Percentiles rank a stretch among this genome's conserved stretches.
Conservation (phyloP, 306 rosid species). For the Senna tora region DNA sequence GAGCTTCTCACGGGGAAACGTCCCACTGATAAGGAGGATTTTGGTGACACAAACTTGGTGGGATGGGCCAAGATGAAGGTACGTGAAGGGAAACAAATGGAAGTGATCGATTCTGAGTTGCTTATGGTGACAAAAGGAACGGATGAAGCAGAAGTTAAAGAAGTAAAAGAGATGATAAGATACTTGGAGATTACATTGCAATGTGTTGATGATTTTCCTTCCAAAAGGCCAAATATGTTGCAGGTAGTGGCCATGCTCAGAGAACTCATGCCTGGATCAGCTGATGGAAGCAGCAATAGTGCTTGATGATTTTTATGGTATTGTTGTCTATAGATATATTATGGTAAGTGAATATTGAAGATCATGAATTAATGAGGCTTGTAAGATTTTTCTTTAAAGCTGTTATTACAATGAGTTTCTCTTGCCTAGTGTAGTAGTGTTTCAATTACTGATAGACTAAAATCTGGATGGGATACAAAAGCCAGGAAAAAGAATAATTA, state of each 20-base stretch:
- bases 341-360: conserved; percentile 44
- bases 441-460: neutral
- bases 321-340: conserved; percentile 37
- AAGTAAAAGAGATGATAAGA: conserved; percentile 87
- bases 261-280: conserved; percentile 79
- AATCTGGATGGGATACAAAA: no score
- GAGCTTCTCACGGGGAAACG: conserved; percentile 86
- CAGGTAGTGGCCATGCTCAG: conserved; percentile 88
- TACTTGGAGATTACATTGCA: conserved; percentile 72
- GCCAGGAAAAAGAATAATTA: no score
- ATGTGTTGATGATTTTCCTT: conserved; percentile 88
- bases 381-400: conserved; percentile 52
- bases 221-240: conserved; percentile 93
- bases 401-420: conserved; percentile 41
- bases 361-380: conserved; percentile 48
- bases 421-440: conserved; percentile 48
- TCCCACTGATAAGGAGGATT: conserved; percentile 93
- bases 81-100: conserved; percentile 86
- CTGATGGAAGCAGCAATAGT: conserved; percentile 82
- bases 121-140: conserved; percentile 64
- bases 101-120: conserved; percentile 81
- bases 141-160: conserved; percentile 81
- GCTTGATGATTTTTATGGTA: conserved; percentile 48
- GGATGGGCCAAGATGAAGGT: conserved; percentile 96
- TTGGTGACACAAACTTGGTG: conserved; percentile 93